Percentiles rank a stretch among this genome's conserved stretches.
These are phyloP conservation scores for Simmondsia chinensis DNA, from an alignment of 148 eudicot species.

Conservation along the genomic window DNA sequence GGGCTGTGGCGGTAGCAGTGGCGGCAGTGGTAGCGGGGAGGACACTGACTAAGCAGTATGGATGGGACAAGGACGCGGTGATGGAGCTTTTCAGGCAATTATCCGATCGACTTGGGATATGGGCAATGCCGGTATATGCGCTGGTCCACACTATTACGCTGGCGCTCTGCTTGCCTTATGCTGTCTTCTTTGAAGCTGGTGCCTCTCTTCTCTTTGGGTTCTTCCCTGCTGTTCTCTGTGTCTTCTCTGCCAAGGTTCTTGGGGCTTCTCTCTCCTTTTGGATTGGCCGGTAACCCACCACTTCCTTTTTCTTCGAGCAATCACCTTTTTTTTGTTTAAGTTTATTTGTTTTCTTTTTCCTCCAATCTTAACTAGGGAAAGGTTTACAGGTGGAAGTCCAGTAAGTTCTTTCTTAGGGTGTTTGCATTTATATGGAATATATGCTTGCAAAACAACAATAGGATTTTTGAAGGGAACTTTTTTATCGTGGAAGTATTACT, in stretches of 20 bases:
- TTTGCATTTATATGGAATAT: too few species aligned
- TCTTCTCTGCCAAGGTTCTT: conserved; percentile 70
- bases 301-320: conserved; percentile 5
- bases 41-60: conserved; percentile 20
- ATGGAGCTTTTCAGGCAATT: conserved; percentile 22
- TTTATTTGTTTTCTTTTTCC: not conserved
- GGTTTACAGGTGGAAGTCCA: too few species aligned
- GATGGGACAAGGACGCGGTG: conserved; percentile 31
- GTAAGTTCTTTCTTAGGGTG: too few species aligned
- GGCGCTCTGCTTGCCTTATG: conserved; percentile 65
- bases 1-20: conserved; percentile 9
- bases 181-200: conserved; percentile 79
- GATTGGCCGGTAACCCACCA: conserved; percentile 43
- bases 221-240: conserved; percentile 58
- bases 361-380: too few species aligned
- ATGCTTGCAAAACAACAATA: too few species aligned
- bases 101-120: conserved; percentile 48
- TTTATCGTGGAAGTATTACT: too few species aligned
- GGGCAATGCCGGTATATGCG: conserved; percentile 82
- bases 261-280: conserved; percentile 82
- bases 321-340: not conserved
- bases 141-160: conserved; percentile 55
- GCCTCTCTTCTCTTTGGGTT: conserved; percentile 82
- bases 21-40: conserved; percentile 11
- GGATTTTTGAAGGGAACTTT: too few species aligned